Conservation (phyloP, 495 filamentous ascomycete species). For the Achaetomiella virescens region DNA sequence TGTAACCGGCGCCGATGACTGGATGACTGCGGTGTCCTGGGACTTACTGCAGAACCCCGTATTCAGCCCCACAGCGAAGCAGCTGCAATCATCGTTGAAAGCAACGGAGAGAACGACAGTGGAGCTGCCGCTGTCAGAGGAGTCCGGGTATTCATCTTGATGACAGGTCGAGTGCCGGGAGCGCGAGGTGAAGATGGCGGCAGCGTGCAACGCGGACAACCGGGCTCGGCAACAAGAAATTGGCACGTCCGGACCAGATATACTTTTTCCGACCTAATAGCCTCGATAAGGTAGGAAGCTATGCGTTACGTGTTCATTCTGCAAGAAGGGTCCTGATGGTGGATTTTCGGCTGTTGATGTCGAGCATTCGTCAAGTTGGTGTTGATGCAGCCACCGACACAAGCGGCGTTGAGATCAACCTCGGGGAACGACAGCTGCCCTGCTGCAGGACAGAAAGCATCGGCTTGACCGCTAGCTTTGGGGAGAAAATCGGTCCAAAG, state of each 20-base stretch:
- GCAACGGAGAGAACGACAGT: conserved; percentile 74
- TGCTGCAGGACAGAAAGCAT: neutral
- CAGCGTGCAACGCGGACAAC: neutral
- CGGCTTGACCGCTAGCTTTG: neutral
- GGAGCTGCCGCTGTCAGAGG: conserved; percentile 66
- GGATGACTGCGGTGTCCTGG: neutral
- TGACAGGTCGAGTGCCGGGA: neutral
- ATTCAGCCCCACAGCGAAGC: conserved; percentile 84
- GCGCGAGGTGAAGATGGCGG: neutral
- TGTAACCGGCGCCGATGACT: neutral
- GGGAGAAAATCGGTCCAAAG: neutral
- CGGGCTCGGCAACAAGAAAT: neutral
- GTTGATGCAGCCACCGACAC: neutral
- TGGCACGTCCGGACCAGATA: neutral
- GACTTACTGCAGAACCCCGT: conserved; percentile 77
- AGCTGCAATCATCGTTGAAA: conserved; percentile 82
- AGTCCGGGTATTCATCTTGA: conserved; percentile 82
- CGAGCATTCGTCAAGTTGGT: neutral
- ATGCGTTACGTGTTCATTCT: conserved; percentile 4
- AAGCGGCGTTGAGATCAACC: no score
- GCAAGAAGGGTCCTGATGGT: neutral
- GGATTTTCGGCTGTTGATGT: neutral
- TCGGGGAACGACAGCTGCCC: no score
- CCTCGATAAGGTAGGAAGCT: neutral
- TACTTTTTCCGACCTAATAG: neutral